Percentiles rank a stretch among this genome's conserved stretches.
Conservation (phyloP, 805 yeast species). For the Candida lessepsii region DNA sequence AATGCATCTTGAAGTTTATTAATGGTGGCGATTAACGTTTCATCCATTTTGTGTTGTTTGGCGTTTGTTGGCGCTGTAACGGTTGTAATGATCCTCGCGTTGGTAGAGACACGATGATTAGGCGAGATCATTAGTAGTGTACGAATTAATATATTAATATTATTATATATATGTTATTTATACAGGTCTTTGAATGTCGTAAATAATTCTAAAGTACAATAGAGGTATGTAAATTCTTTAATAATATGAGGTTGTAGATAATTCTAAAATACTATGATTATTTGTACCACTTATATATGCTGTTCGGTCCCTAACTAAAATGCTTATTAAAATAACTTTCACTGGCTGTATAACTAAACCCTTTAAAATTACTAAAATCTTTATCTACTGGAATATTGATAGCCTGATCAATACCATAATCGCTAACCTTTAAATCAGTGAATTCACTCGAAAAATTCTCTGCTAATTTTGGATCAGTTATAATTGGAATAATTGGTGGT, state of each 20-base stretch:
- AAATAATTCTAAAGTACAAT: too few species aligned
- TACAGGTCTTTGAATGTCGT: too few species aligned
- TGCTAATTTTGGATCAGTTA: constrained; percentile 44
- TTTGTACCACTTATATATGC: too few species aligned
- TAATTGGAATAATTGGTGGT: constrained; percentile 44
- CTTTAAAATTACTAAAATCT: constrained; percentile 19
- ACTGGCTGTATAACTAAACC: constrained; percentile 36
- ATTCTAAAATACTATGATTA: too few species aligned
- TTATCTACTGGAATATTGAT: constrained; percentile 10
- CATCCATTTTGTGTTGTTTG: constrained; percentile 55
- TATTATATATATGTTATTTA: not conserved
- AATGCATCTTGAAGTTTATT: constrained; percentile 94
- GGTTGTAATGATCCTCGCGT: constrained; percentile 3
- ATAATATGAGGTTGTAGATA: too few species aligned
- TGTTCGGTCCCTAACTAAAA: constrained; percentile 11
- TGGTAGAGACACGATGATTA: constrained; percentile 4
- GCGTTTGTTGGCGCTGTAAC: constrained; percentile 5
- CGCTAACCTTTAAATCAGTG: constrained; percentile 44
- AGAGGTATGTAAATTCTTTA: too few species aligned
- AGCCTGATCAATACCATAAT: constrained; percentile 17
- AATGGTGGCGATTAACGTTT: constrained; percentile 75
- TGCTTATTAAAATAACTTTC: constrained; percentile 24
- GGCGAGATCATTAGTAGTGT: not conserved
- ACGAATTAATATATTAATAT: not conserved
- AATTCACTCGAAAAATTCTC: constrained; percentile 45